A percentile compares a stretch with the other conserved stretches of the same genome.
Evolutionary conservation across 2,329 filamentous ascomycete species (phyloP).

Genomic region (Colletotrichum melonis): DNA sequence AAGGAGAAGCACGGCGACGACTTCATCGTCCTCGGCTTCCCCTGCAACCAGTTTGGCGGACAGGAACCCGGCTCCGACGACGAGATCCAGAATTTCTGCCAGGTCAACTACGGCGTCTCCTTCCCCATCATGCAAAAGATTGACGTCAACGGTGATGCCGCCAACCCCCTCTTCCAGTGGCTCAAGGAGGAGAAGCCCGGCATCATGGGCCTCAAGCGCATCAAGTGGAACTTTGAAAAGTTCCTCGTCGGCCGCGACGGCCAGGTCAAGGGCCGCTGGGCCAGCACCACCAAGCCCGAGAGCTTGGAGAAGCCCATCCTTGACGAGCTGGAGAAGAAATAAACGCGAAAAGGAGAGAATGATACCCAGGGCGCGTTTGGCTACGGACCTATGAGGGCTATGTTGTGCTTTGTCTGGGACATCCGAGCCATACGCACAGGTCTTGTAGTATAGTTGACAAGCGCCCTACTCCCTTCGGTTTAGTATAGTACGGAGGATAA

Average conservation of each 20-base stretch:
- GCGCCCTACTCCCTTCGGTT: neutral
- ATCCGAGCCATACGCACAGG: neutral
- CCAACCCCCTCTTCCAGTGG: constrained; percentile 84
- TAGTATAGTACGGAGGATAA: neutral
- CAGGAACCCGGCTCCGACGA: constrained; percentile 90
- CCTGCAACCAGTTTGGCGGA: constrained; percentile 95
- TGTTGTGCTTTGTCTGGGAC: neutral
- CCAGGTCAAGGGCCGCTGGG: constrained; percentile 86
- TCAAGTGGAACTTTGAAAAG: constrained; percentile 99
- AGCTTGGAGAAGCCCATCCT: constrained; percentile 79
- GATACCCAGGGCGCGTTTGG: constrained; percentile 15
- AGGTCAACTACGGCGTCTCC: constrained; percentile 91
- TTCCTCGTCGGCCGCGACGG: constrained; percentile 91
- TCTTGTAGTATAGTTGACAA: neutral
- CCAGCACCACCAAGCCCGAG: constrained; percentile 89
- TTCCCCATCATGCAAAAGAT: constrained; percentile 94
- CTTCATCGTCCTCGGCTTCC: constrained; percentile 93
- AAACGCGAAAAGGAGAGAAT: neutral
- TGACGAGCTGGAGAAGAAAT: constrained; percentile 73
- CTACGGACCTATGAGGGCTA: neutral
- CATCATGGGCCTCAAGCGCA: constrained; percentile 84
- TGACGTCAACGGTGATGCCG: constrained; percentile 89
- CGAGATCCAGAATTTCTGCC: constrained; percentile 86
- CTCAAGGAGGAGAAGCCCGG: constrained; percentile 81
- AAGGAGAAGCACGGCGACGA: constrained; percentile 76